Base-by-base conservation (phyloP, 1,284 basidiomycete genomes). In the Austroboletus niveus region DNA sequence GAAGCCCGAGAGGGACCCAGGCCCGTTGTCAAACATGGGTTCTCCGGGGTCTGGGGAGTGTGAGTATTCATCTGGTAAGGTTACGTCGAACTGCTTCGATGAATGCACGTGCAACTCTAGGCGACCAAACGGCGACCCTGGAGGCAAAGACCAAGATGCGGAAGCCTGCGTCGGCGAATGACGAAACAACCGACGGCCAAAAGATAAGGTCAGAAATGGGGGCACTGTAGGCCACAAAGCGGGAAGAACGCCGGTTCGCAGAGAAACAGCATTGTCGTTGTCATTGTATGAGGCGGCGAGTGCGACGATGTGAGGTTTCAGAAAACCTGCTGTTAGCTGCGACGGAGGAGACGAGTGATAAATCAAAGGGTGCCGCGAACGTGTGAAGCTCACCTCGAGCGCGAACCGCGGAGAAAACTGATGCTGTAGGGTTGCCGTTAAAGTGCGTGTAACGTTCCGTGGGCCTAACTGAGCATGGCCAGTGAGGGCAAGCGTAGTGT, bases 341-440 rank as follows among this genome's bases (percentile, higher is more conserved):
- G 52, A 58, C 20, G 35, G 35, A 54, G 35, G 27, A 36, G 43
- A 11, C 44, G 54, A 53, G 51, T 48, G 41, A 63, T 38, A 35
- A 35, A 36, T 14, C 2, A 42, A 75, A 74, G 53, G 11, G 51
- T 35, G 38, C 45, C 48, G 14, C 48, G 34, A 57, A 45, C 54
- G 60, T 58, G 50, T 45, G 53, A 48, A 44, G 59, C 74, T 51
- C 59, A 77, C 82, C 66, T 78, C 72, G 30, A 79, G 68, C 40
- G 68, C 64, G 47, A 87, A 65, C 35, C 77, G 73, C 12, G 82
- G 81, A 22, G 79, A 81, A 63, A 80, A 79, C 54, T 85, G 85
- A 59, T 87, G 82, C 52, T 79, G 78, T 45, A 89, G 58, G 5
- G 83, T 83, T 42, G 82, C 84, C 41, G 79, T 63, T 51, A 87